Conservation (phyloP, 805 yeast species). For the Yamadazyma philogaea region DNA sequence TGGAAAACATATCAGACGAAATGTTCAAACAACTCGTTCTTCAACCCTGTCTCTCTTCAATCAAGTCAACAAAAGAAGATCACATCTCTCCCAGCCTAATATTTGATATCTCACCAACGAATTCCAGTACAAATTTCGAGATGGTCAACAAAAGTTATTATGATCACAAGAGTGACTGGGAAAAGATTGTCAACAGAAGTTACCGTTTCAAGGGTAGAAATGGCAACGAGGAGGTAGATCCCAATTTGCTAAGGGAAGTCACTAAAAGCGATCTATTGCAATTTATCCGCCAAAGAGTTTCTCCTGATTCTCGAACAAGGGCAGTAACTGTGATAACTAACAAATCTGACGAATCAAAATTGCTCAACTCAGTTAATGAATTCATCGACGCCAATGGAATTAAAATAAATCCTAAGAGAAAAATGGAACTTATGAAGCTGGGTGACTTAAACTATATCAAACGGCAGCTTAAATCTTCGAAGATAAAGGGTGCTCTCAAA, state of each 20-base stretch:
- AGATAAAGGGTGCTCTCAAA: neutral
- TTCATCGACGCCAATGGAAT: neutral
- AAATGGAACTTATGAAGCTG: neutral
- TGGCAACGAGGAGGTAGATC: slow-evolving; percentile 35
- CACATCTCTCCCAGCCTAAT: slow-evolving; percentile 21
- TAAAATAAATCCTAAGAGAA: neutral
- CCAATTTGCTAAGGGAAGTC: slow-evolving; percentile 25
- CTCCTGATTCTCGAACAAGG: slow-evolving; percentile 10
- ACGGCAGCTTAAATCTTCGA: neutral
- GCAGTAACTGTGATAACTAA: slow-evolving; percentile 7
- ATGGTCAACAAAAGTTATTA: slow-evolving; percentile 15
- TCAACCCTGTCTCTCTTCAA: slow-evolving; percentile 3
- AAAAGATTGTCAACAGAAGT: slow-evolving; percentile 45
- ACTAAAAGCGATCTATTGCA: slow-evolving; percentile 14
- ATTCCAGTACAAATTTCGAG: slow-evolving; percentile 25
- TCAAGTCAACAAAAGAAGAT: neutral
- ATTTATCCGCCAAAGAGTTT: slow-evolving; percentile 4
- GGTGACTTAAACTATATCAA: neutral
- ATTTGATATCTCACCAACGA: slow-evolving; percentile 23
- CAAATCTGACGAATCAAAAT: neutral
- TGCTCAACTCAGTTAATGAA: neutral
- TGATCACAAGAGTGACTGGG: slow-evolving; percentile 48
- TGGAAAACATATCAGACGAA: neutral
- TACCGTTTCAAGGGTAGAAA: slow-evolving; percentile 36
- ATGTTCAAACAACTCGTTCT: slow-evolving; percentile 6